phyloP scores from a whole-genome alignment of 2,329 filamentous ascomycete species.

The Pseudogymnoascus sp. region DNA sequence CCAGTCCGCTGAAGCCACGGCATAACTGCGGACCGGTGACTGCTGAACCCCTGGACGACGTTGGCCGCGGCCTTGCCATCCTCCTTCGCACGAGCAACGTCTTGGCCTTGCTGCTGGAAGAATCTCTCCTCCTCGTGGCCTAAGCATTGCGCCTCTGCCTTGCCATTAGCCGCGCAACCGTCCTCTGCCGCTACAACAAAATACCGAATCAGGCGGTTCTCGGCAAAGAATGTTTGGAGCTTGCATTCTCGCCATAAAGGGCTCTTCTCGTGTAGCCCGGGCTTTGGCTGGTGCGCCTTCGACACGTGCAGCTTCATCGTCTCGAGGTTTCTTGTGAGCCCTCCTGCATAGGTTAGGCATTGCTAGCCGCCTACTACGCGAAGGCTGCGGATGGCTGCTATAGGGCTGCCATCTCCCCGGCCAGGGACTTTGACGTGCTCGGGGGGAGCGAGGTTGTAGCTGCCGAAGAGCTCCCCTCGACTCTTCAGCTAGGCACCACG shows the following conservation, averaged over 20 bases:
- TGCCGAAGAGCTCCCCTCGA: no score
- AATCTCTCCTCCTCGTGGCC: neutral
- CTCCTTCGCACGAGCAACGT: neutral
- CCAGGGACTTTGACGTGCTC: neutral
- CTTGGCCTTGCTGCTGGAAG: slow-evolving; percentile 4
- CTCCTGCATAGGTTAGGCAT: neutral
- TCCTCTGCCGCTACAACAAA: neutral
- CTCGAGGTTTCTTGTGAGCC: slow-evolving; percentile 4
- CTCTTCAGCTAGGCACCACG: no score
- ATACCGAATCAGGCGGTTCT: slow-evolving; percentile 9
- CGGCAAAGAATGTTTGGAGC: slow-evolving; percentile 9
- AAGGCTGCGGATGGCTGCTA: neutral
- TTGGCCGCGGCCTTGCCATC: slow-evolving; percentile 13
- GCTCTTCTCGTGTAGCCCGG: neutral
- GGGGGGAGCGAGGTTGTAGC: no score
- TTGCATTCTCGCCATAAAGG: slow-evolving; percentile 2
- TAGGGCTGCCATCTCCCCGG: neutral
- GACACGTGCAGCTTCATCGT: slow-evolving; percentile 8
- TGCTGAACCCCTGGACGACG: slow-evolving; percentile 12
- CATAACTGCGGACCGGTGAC: slow-evolving; percentile 12
- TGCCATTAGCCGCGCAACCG: neutral
- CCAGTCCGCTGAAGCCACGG: slow-evolving; percentile 13
- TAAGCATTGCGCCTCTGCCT: neutral
- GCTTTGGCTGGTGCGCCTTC: slow-evolving; percentile 5
- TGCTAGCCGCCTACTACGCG: neutral